Evolutionary conservation across 352 stramenopile species (phyloP), one percentile per base, ranked within the genome.

Genomic region (Globisporangium mamillatum): DNA sequence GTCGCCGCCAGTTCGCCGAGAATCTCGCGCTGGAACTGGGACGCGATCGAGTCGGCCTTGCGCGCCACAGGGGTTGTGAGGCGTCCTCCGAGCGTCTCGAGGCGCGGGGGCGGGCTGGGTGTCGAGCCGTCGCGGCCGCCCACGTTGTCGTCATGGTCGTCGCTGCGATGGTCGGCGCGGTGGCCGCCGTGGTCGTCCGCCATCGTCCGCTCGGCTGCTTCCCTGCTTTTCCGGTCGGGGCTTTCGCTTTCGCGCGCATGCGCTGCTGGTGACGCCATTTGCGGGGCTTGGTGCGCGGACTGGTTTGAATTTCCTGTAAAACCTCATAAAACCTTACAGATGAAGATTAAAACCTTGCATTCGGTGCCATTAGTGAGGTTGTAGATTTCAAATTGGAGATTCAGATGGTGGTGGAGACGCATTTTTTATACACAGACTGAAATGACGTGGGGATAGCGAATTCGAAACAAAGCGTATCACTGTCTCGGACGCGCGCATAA

Each of bases 11-110:
- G 53, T 22, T 81, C 72, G 53, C 74, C 72, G 59, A 91, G 68
- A 34, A 92, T 86, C 73, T 90, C 80, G 44, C 80, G 80, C 77
- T 90, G 84, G 52, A 90, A 71, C 67, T 85, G 77, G 56, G 75
- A 81, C 8, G 79, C 82, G 65, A 90, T 77, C 32, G 75, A 88
- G 25, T 89, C 84, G 41, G 70, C 59, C 18, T 69, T 72, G n/a
- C 65, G 55, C 20, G 57, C 29, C 24, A 56, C 64, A 62, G 81
- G 74, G 56, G 74, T 64, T 24, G 61, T 63, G 54, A 87, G 83
- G 8, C 70, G 36, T 5, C 65, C 46, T 68, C 67, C 52, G 74
- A 74, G 53, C 54, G 53, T 48, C 44, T 46, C 54, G 46, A 67
- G 57, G 14, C 63, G 58, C 60, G 48, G 46, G n/a, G 60, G 66